These are phyloP conservation scores for Astrothelium macrocarpum DNA, from an alignment of 495 filamentous ascomycete species.

Conservation along the genomic window DNA sequence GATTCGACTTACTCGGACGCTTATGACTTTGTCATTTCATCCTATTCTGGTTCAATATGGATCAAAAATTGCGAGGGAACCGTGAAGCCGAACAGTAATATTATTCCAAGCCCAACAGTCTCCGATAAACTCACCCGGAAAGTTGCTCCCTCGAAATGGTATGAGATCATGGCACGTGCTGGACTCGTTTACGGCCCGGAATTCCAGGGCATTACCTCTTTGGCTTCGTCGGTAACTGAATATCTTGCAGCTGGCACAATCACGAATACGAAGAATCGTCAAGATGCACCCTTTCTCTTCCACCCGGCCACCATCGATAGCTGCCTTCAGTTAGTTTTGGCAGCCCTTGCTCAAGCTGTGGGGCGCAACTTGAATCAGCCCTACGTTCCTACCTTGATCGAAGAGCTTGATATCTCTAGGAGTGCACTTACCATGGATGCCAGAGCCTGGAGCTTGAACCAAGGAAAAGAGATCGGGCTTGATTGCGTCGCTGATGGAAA, in stretches of 20 bases:
- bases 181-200: slow-evolving; percentile 37
- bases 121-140: slow-evolving; percentile 11
- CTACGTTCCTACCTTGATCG: slow-evolving; percentile 32
- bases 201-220: slow-evolving; percentile 29
- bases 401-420: slow-evolving; percentile 29
- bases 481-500: slow-evolving; percentile 19
- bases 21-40: slow-evolving; percentile 39
- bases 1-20: slow-evolving; percentile 32
- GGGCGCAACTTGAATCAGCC: slow-evolving; percentile 25
- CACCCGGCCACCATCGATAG: slow-evolving; percentile 40
- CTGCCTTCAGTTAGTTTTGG: slow-evolving; percentile 32
- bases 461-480: background rate
- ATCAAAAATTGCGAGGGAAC: slow-evolving; percentile 37
- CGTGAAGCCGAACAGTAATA: slow-evolving; percentile 17
- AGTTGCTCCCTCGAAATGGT: slow-evolving; percentile 27
- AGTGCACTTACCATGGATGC: slow-evolving; percentile 15
- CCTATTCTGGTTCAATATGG: slow-evolving; percentile 32
- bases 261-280: background rate
- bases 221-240: slow-evolving; percentile 10
- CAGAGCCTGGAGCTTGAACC: background rate
- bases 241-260: slow-evolving; percentile 21
- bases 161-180: slow-evolving; percentile 25
- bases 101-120: background rate
- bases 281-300: slow-evolving; percentile 22
- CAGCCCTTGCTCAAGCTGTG: slow-evolving; percentile 28